Evolutionary conservation across 2,329 filamentous ascomycete genomes (phyloP).

Genomic region (Monosporascus sp.): DNA sequence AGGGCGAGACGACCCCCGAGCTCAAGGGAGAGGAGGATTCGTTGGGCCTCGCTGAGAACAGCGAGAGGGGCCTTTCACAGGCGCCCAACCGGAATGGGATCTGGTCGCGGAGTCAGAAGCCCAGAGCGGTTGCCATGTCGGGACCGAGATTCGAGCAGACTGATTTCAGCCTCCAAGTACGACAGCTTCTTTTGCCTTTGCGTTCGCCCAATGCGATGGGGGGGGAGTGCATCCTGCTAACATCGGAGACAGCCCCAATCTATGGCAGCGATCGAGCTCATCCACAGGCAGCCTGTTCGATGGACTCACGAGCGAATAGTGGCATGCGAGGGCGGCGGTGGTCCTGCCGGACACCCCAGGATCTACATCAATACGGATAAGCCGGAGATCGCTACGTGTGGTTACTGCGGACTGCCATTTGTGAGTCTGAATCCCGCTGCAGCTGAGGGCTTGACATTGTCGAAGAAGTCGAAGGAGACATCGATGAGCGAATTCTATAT

Average conservation of each 20-base stretch:
- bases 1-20: conserved; percentile 38
- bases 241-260: conserved; percentile 67
- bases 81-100: conserved; percentile 78
- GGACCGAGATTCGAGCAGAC: conserved; percentile 97
- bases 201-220: conserved; percentile 2
- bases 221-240: conserved; percentile 21
- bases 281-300: conserved; percentile 90
- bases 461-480: not conserved
- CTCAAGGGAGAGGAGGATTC: conserved; percentile 36
- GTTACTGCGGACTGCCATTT: conserved; percentile 89
- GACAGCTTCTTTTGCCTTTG: conserved; percentile 20
- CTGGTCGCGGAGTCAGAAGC: conserved; percentile 84
- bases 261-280: conserved; percentile 85
- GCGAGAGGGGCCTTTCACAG: conserved; percentile 56
- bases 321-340: conserved; percentile 88
- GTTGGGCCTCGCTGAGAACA: conserved; percentile 32
- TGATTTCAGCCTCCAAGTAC: conserved; percentile 85
- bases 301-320: conserved; percentile 83
- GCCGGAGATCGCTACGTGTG: conserved; percentile 84
- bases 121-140: conserved; percentile 78
- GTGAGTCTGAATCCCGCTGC: conserved; percentile 52
- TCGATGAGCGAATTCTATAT: not conserved
- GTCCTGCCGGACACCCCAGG: conserved; percentile 81
- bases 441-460: not conserved
- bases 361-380: conserved; percentile 99